Evolutionary conservation across 1,284 basidiomycete species (phyloP).

Genomic region (Tylopilus sp.): DNA sequence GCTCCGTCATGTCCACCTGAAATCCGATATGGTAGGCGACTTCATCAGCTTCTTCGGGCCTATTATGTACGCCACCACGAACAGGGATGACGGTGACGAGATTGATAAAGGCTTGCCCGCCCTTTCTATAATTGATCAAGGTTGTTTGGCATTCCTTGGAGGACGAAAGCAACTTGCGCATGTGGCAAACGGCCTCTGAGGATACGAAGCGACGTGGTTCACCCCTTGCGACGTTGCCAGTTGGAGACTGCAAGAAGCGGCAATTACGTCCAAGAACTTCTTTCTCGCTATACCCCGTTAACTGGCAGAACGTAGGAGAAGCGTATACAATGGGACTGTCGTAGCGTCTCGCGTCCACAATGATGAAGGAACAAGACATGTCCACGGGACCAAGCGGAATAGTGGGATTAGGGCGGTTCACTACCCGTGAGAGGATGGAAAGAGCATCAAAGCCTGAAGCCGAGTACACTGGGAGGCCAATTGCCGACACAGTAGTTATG

Average conservation of each 20-base stretch:
- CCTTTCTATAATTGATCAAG: conserved; percentile 86
- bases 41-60: conserved; percentile 48
- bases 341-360: conserved; percentile 77
- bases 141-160: conserved; percentile 87
- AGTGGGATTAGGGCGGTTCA: conserved; percentile 68
- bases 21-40: conserved; percentile 90
- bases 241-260: conserved; percentile 80
- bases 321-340: conserved; percentile 89
- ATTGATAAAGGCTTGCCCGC: conserved; percentile 84
- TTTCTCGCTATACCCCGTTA: conserved; percentile 80
- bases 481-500: conserved; percentile 22
- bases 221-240: conserved; percentile 61
- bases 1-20: conserved; percentile 85
- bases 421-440: conserved; percentile 76
- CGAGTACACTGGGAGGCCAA: conserved; percentile 69
- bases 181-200: conserved; percentile 62
- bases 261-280: conserved; percentile 90
- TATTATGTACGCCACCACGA: conserved; percentile 55
- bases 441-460: conserved; percentile 88
- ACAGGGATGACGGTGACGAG: conserved; percentile 84
- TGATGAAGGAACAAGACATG: conserved; percentile 84
- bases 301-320: conserved; percentile 70
- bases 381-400: conserved; percentile 89
- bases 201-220: conserved; percentile 66
- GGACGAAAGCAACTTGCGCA: conserved; percentile 62